Conservation (phyloP, 1,284 basidiomycete species). For the Veloporphyrellus conicus region DNA sequence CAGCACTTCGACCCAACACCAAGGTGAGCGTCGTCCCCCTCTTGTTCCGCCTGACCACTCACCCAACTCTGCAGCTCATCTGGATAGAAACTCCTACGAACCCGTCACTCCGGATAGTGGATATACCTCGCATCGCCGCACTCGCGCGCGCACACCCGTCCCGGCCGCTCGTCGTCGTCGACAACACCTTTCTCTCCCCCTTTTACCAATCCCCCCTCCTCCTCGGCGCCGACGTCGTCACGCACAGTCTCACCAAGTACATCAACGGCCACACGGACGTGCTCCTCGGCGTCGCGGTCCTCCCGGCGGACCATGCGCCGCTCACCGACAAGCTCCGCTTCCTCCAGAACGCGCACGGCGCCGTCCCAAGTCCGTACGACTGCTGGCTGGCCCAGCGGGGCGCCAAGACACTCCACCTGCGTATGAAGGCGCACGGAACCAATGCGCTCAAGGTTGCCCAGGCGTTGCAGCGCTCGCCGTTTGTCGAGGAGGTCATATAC, state of each 20-base stretch:
- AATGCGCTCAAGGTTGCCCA: conserved; percentile 79
- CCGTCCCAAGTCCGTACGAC: conserved; percentile 85
- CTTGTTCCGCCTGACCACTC: too few relatives aligned
- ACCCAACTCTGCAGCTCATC: conserved; percentile 77
- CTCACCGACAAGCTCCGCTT: conserved; percentile 66
- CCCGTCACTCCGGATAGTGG: conserved; percentile 85
- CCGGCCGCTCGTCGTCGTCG: conserved; percentile 75
- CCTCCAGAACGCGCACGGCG: conserved; percentile 89
- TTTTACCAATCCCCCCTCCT: conserved; percentile 88
- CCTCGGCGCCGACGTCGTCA: conserved; percentile 79
- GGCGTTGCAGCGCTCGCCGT: conserved; percentile 53
- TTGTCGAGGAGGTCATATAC: conserved; percentile 80
- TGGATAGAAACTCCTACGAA: conserved; percentile 98
- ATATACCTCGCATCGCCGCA: conserved; percentile 63
- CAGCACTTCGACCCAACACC: conserved; percentile 72
- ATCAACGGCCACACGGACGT: conserved; percentile 93
- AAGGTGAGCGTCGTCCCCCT: conserved; percentile 47
- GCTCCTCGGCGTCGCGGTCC: conserved; percentile 79
- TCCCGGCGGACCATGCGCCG: conserved; percentile 53
- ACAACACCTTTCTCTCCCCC: conserved; percentile 90
- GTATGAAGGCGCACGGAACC: conserved; percentile 83
- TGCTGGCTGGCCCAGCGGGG: conserved; percentile 90
- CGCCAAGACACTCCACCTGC: conserved; percentile 83
- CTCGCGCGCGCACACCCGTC: conserved; percentile 59
- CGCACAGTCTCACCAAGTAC: conserved; percentile 87